Conservation (phyloP, 192 early-diverging fungal genomes). For the Coemansia sp. region DNA sequence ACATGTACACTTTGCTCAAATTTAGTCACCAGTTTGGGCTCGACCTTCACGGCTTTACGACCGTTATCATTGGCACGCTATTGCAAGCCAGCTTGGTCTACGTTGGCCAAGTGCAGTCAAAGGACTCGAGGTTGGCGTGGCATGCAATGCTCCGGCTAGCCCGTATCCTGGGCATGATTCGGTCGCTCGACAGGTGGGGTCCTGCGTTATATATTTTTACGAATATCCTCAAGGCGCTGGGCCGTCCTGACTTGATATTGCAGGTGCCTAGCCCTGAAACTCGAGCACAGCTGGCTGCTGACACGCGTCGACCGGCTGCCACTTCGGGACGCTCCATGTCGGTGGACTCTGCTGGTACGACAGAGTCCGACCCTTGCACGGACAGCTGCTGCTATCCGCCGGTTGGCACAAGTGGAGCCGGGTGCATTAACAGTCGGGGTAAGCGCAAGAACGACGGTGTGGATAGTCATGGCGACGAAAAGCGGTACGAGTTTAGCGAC, state of each 20-base stretch:
- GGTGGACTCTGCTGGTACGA: constrained; percentile 34
- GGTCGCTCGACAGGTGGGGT: constrained; percentile 56
- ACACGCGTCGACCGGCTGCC: constrained; percentile 28
- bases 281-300: constrained; percentile 31
- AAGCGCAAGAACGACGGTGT: constrained; percentile 43
- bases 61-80: constrained; percentile 45
- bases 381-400: constrained; percentile 28
- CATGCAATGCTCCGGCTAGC: constrained; percentile 53
- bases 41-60: constrained; percentile 51
- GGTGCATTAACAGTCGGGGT: constrained; percentile 5
- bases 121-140: constrained; percentile 43
- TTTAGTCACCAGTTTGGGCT: constrained; percentile 55
- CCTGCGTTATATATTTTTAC: constrained; percentile 58
- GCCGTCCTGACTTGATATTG: constrained; percentile 47
- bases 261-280: constrained; percentile 48
- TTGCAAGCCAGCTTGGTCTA: constrained; percentile 54
- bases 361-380: constrained; percentile 22
- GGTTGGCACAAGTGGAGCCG: not conserved
- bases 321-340: constrained; percentile 22
- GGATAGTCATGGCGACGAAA: constrained; percentile 50
- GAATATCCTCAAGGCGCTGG: constrained; percentile 59
- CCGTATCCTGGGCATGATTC: constrained; percentile 54
- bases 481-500: constrained; percentile 55
- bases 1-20: constrained; percentile 52
- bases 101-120: constrained; percentile 52